A percentile compares a stretch with the other conserved stretches of the same genome.
Conservation (phyloP, 164 flowering plant genomes). For the Nelumbo lutea region DNA sequence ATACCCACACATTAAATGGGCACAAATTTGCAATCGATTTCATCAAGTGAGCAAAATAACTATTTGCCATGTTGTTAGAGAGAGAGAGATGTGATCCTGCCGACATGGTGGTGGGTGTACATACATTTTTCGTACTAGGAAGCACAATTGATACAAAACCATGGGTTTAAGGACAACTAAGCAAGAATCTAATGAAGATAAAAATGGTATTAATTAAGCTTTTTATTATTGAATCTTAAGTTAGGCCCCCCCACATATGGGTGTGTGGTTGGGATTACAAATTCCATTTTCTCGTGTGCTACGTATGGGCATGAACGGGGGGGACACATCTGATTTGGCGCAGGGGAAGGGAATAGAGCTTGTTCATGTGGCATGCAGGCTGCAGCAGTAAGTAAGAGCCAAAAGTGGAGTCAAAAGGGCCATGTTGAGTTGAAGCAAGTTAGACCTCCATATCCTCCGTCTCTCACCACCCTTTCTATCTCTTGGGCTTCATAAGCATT, state of each 20-base stretch:
- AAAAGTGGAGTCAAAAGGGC: conserved; percentile 30
- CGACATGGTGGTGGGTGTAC: not conserved
- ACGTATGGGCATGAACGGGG: not conserved
- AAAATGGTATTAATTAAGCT: not conserved
- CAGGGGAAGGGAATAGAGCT: conserved; percentile 12
- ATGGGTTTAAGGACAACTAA: not conserved
- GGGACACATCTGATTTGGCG: conserved; percentile 12
- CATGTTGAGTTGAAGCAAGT: conserved; percentile 30
- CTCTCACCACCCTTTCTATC: conserved; percentile 39
- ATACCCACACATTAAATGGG: no score
- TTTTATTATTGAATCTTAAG: not conserved
- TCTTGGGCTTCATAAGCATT: conserved; percentile 37
- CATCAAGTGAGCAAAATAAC: no score
- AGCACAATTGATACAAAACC: not conserved
- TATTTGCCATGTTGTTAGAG: not conserved
- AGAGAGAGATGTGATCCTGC: not conserved
- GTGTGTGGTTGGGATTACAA: not conserved
- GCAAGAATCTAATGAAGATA: not conserved
- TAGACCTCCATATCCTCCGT: conserved; percentile 41
- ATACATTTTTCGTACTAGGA: not conserved
- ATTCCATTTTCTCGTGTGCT: not conserved
- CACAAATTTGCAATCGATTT: no score
- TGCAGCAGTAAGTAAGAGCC: conserved; percentile 12
- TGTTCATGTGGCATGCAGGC: conserved; percentile 10
- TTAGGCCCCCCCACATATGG: not conserved